Evolutionary conservation across 2,329 filamentous ascomycete genomes (phyloP).

Genomic region (Cladosporium halotolerans): DNA sequence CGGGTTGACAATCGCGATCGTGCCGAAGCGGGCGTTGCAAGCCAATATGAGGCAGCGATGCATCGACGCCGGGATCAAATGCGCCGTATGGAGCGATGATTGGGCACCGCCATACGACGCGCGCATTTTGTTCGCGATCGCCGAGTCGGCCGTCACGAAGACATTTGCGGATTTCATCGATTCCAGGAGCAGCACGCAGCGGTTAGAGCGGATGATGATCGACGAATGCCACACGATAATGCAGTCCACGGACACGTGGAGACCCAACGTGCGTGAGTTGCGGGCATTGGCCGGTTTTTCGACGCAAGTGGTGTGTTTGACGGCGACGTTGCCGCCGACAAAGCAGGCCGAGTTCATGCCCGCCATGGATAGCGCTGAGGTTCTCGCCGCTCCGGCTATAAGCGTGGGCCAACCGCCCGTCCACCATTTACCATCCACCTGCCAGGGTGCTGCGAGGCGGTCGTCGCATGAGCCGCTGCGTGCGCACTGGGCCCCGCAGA

Average conservation of each 20-base stretch:
- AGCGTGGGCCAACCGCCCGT: background rate
- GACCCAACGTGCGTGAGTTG: constrained; percentile 10
- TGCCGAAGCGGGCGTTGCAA: background rate
- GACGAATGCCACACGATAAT: constrained; percentile 14
- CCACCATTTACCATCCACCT: background rate
- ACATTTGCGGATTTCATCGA: background rate
- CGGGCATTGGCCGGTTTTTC: constrained; percentile 8
- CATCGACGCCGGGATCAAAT: background rate
- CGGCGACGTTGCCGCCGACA: constrained; percentile 11
- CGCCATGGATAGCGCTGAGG: background rate
- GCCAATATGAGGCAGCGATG: background rate
- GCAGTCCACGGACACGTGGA: constrained; percentile 11
- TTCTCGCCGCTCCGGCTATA: constrained; percentile 9
- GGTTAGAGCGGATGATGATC: constrained; percentile 17
- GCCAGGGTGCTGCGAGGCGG: constrained; percentile 8
- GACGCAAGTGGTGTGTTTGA: constrained; percentile 13
- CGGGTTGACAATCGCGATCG: background rate
- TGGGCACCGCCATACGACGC: background rate
- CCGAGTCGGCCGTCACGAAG: constrained; percentile 1
- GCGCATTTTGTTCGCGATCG: background rate
- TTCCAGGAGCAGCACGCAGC: background rate
- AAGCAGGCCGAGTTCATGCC: background rate
- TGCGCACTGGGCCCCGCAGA: background rate
- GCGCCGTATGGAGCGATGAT: background rate
- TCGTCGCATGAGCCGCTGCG: background rate